Evolutionary conservation across 2,329 filamentous ascomycete species (phyloP), one percentile per base, ranked within the genome.

Genomic region (Calonectria pseudoreteaudii): DNA sequence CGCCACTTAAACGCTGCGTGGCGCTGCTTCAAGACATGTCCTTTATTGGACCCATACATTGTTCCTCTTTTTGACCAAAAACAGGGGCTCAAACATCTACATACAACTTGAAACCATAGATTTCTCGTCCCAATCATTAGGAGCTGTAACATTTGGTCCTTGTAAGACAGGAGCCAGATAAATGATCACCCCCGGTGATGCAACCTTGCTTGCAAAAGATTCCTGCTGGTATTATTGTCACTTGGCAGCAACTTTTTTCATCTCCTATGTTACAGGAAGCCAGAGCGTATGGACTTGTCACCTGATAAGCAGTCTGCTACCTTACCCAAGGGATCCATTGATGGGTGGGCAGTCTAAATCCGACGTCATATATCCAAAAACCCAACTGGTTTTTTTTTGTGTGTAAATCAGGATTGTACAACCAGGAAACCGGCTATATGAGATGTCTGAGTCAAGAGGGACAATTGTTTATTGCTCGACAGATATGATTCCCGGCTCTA

Each of bases 1-100:
- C 44, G 65, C 67, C 70, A 72, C 53, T 65, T 65, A 56, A 62
- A 28, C 62, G 28, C 14, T 58, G 50, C 34, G 69, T 38, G 64
- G 44, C 47, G 41, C 31, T 64, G 53, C 53, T 34, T 41, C 26
- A 67, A 66, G 44, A 47, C 70, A 52, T 28, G 41, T 28, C 62
- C 34, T 34, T 68, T 56, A 34, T 56, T 49, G 47, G 70, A n/a
- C 50, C 28, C 47, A 7, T 20, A 16, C 16, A 26, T 30, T 26
- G 23, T 62, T 47, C 44, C 44, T 47, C n/a, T 13, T 47, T 34
- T 62, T 23, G 18, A 41, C 23, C n/a, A 56, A 66, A 10, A 49
- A 66, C 30, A 58, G 62, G 69, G 69, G 69, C 30, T 62, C 28
- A 23, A 65, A 44, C n/a, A 23, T 38, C 38, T 34, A 31, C 23